phyloP scores from a whole-genome alignment of 345 rosid genomes.

The Citrus medica region DNA sequence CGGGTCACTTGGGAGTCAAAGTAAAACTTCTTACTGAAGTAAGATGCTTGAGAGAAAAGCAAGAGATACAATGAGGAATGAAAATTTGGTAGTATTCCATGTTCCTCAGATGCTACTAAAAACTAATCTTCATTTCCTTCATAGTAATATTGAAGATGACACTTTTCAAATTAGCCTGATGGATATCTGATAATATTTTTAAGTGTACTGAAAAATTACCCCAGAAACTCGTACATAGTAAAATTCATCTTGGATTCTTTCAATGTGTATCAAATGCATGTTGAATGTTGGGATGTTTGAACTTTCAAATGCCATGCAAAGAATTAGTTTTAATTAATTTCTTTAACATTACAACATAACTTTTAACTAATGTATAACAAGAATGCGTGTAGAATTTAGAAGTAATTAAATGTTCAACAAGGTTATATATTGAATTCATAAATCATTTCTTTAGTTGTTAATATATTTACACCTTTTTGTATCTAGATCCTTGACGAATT shows the following conservation, averaged over 20 bases:
- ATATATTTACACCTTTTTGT: background rate
- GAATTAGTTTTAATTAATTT: background rate
- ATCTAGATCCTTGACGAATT: background rate
- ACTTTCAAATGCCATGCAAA: background rate
- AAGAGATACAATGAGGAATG: background rate
- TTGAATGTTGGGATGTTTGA: background rate
- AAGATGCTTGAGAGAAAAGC: background rate
- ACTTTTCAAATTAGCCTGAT: background rate
- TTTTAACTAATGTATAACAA: background rate
- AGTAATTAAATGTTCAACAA: background rate
- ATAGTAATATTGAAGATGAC: background rate
- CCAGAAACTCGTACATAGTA: too few relatives aligned
- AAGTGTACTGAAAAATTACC: background rate
- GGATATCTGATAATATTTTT: too few relatives aligned
- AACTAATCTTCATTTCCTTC: background rate
- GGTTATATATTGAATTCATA: background rate
- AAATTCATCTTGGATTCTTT: too few relatives aligned
- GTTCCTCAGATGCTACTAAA: background rate
- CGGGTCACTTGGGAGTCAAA: background rate
- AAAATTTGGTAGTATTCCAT: background rate
- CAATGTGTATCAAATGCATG: too few relatives aligned
- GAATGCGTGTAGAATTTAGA: background rate
- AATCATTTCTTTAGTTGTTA: background rate
- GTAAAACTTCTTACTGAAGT: background rate
- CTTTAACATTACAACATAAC: background rate